phyloP scores from a whole-genome alignment of 176 grass and related monocot species.

The Panicum miliaceum region DNA sequence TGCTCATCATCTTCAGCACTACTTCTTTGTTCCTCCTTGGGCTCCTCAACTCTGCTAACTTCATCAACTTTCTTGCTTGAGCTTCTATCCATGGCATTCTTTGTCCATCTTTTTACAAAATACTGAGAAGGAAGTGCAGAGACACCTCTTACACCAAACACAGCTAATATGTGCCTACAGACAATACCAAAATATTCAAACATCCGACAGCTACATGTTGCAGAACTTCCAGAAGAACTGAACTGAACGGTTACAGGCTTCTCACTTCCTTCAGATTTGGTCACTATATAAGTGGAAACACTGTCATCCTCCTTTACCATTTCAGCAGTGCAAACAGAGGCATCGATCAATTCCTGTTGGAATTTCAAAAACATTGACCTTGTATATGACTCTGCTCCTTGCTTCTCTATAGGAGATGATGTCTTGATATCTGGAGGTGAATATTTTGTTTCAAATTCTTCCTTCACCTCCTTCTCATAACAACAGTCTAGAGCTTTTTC shows the following conservation, averaged over 20 bases:
- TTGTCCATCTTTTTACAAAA: slow-evolving; percentile 60
- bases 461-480: slow-evolving; percentile 70
- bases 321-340: slow-evolving; percentile 50
- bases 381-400: slow-evolving; percentile 57
- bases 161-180: slow-evolving; percentile 60
- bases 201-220: slow-evolving; percentile 56
- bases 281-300: slow-evolving; percentile 46
- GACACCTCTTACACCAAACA: slow-evolving; percentile 45
- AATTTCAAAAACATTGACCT: slow-evolving; percentile 62
- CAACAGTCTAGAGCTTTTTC: slow-evolving; percentile 66
- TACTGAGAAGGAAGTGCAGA: slow-evolving; percentile 58
- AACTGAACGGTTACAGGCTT: slow-evolving; percentile 47
- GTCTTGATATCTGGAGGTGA: slow-evolving; percentile 63
- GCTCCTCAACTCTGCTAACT: slow-evolving; percentile 38
- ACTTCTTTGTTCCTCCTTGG: slow-evolving; percentile 54
- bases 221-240: slow-evolving; percentile 42
- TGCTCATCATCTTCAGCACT: slow-evolving; percentile 47
- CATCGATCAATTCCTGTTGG: slow-evolving; percentile 55
- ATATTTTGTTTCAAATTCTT: slow-evolving; percentile 70
- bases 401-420: slow-evolving; percentile 63
- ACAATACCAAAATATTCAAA: slow-evolving; percentile 61
- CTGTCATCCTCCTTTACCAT: slow-evolving; percentile 41
- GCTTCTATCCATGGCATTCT: slow-evolving; percentile 54
- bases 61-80: slow-evolving; percentile 39
- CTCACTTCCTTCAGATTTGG: slow-evolving; percentile 47